Conservation (phyloP, 1,139 yeast species). For the Spathaspora jeffriesii region DNA sequence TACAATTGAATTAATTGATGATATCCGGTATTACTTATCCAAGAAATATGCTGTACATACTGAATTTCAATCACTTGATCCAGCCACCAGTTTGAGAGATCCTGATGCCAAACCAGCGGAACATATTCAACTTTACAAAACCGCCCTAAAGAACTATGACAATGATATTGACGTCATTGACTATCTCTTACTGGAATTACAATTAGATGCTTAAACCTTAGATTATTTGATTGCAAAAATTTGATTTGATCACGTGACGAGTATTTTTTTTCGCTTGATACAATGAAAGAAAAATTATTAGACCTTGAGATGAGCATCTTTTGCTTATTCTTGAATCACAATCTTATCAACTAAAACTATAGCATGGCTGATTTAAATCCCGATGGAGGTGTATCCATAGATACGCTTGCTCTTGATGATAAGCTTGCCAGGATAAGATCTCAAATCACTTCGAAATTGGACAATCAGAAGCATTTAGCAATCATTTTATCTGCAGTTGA, state of each 20-base stretch:
- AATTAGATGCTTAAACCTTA: conserved; percentile 39
- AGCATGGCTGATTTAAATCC: conserved; percentile 36
- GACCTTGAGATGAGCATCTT: not conserved
- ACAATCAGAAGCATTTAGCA: conserved; percentile 77
- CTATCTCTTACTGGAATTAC: conserved; percentile 36
- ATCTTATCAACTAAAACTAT: not conserved
- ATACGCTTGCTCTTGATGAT: conserved; percentile 58
- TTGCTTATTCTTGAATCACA: not conserved
- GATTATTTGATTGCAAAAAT: not conserved
- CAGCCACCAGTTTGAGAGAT: conserved; percentile 17
- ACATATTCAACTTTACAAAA: conserved; percentile 32
- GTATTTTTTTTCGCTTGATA: not conserved
- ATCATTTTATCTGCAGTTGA: conserved; percentile 86
- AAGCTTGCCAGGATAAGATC: conserved; percentile 68
- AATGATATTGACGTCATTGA: conserved; percentile 45
- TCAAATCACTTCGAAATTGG: conserved; percentile 74
- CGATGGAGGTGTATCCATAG: conserved; percentile 40
- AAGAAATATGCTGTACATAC: conserved; percentile 44
- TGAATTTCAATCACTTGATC: conserved; percentile 30
- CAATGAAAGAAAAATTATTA: conserved; percentile 2
- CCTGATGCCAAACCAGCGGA: conserved; percentile 17
- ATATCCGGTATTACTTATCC: conserved; percentile 64
- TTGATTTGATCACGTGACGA: not conserved
- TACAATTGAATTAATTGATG: conserved; percentile 78
- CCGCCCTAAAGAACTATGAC: conserved; percentile 25